A percentile compares a stretch with the other conserved stretches of the same genome.
These are phyloP conservation scores for Galeopsis tetrahit DNA, from an alignment of 257 asterid species.

Conservation along the genomic window DNA sequence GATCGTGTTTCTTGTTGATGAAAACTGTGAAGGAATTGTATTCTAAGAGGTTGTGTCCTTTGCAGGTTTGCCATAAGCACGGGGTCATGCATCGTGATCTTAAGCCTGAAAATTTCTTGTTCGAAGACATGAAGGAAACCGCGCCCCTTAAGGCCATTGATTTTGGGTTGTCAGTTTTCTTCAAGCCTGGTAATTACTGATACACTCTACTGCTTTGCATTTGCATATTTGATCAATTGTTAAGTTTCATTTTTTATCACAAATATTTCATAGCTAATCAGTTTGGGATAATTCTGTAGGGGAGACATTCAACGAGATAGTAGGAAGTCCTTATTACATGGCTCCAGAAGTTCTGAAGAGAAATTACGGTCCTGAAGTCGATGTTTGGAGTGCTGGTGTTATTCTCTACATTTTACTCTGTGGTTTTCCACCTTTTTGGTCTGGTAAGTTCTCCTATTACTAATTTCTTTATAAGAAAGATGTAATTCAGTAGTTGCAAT, in stretches of 20 bases:
- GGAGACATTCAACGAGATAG: constrained; percentile 58
- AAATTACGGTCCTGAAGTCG: constrained; percentile 60
- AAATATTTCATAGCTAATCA: constrained; percentile 1
- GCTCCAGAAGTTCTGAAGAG: constrained; percentile 63
- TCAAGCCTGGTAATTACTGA: constrained; percentile 56
- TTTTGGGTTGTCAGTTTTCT: constrained; percentile 66
- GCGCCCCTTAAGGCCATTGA: constrained; percentile 66
- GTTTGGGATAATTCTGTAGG: constrained; percentile 40
- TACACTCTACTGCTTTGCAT: constrained; percentile 2
- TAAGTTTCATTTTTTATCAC: neutral
- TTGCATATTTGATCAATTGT: neutral
- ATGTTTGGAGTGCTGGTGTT: constrained; percentile 70
- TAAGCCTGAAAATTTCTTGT: constrained; percentile 69
- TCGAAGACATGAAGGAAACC: constrained; percentile 57
- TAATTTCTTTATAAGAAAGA: neutral
- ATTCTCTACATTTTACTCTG: constrained; percentile 61
- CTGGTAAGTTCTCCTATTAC: constrained; percentile 41
- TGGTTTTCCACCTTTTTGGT: constrained; percentile 68
- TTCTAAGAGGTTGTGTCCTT: constrained; percentile 15
- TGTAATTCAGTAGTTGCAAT: neutral
- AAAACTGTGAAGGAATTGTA: constrained; percentile 7
- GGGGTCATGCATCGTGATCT: constrained; percentile 78
- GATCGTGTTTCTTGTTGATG: neutral
- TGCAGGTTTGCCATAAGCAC: constrained; percentile 61
- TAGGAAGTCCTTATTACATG: constrained; percentile 71